Conservation (phyloP, 2,329 filamentous ascomycete species). For the Xylaria sp. region DNA sequence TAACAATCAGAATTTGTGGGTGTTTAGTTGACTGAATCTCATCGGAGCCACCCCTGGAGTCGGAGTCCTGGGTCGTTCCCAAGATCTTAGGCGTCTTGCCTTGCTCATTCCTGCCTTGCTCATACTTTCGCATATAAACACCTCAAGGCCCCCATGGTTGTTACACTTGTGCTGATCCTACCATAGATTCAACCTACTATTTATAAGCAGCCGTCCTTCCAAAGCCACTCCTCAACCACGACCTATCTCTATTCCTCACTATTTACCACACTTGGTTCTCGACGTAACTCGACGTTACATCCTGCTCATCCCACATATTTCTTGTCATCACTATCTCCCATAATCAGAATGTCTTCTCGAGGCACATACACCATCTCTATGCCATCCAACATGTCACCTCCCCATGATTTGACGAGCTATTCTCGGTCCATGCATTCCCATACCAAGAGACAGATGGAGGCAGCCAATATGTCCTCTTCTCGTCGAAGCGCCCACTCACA, state of each 20-base stretch:
- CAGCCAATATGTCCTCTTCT: slow-evolving; percentile 59
- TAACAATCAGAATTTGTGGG: slow-evolving; percentile 23
- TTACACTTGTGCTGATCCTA: background rate
- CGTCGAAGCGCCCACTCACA: slow-evolving; percentile 45
- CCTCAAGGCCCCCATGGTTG: slow-evolving; percentile 17
- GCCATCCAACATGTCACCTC: slow-evolving; percentile 46
- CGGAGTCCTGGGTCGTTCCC: slow-evolving; percentile 38
- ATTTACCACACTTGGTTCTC: slow-evolving; percentile 1
- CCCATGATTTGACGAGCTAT: slow-evolving; percentile 57
- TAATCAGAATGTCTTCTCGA: slow-evolving; percentile 45
- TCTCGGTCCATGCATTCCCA: slow-evolving; percentile 71
- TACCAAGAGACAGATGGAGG: slow-evolving; percentile 74
- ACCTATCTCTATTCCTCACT: background rate
- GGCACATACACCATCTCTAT: slow-evolving; percentile 44
- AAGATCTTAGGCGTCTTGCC: background rate
- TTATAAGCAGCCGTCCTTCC: slow-evolving; percentile 4
- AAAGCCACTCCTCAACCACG: background rate
- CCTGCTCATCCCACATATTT: background rate
- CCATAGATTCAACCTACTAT: background rate
- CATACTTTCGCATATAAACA: slow-evolving; percentile 41
- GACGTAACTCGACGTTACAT: background rate
- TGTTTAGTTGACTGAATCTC: slow-evolving; percentile 8
- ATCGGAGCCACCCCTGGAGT: slow-evolving; percentile 40
- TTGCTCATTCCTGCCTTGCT: slow-evolving; percentile 26
- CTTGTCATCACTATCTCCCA: background rate